Evolutionary conservation across 768 basidiomycete genomes (phyloP), one percentile per base, ranked within the genome.

Genomic region (Mycena capillaripes): DNA sequence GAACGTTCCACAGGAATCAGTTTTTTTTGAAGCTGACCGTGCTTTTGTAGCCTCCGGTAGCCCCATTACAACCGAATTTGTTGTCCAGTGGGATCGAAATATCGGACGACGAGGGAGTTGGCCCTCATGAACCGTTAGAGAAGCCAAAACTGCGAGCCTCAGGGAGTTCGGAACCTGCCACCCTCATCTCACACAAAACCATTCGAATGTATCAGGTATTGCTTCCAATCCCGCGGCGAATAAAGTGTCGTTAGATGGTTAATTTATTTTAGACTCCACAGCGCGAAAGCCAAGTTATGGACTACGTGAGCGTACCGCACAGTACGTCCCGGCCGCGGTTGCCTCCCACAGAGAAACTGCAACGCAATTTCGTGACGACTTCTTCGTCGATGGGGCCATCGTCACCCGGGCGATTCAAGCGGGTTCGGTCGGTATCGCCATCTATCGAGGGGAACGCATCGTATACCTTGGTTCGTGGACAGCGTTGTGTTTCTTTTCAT

Each of bases 61-160:
- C 27, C 56, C 60, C 52, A 32, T 6, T 1, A 1, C 69, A 8
- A 16, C 16, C 4, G 12, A 4, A n/a, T 12, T 58, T 29, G 60
- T 62, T 16, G 4, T 68, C n/a, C n/a, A n/a, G n/a, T n/a, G n/a
- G n/a, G 2, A 68, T 72, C 36, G 71, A 72, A 19, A 72, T 72
- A 17, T 72, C 71, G 8, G 66, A 67, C n/a, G 23, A 57, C n/a
- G 71, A 72, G 0, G 71, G 38, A 2, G 40, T 25, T 11, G 44
- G 42, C 2, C 4, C 7, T 21, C 17, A 25, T 11, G 32, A 38
- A 19, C 25, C 2, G 16, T 4, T 36, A 2, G 11, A 19, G 36
- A 52, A 27, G 34, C 17, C 21, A 0, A 12, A 34, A 44, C 14
- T 0, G 2, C 42, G 29, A 38, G 8, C 25, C 8, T 48, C n/a